Percentiles rank a stretch among this genome's conserved stretches.
phyloP scores from a whole-genome alignment of 306 rosid species.

The Erythrophleum fordii region DNA sequence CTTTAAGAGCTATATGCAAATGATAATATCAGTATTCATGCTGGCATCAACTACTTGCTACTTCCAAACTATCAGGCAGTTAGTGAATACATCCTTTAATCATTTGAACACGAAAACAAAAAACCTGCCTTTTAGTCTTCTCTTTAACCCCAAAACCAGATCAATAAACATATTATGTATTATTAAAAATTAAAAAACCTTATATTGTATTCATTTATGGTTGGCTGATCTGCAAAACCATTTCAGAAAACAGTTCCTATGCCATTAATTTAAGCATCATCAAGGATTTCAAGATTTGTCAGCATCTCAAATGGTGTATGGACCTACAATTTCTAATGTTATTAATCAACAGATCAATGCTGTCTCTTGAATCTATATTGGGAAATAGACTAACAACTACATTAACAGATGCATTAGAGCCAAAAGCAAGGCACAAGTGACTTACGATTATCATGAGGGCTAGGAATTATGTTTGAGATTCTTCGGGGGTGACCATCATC shows the following conservation, averaged over 20 bases:
- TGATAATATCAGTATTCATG: background rate
- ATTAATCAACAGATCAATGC: background rate
- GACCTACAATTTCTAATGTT: constrained; percentile 11
- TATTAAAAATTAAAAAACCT: background rate
- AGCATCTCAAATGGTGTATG: constrained; percentile 4
- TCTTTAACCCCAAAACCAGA: background rate
- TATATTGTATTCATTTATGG: background rate
- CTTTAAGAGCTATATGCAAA: background rate
- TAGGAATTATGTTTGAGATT: constrained; percentile 54
- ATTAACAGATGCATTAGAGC: constrained; percentile 23
- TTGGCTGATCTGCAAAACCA: constrained; percentile 19
- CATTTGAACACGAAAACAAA: constrained; percentile 8
- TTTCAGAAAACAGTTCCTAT: constrained; percentile 17
- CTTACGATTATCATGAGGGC: constrained; percentile 51
- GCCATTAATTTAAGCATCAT: constrained; percentile 20
- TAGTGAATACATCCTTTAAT: constrained; percentile 1
- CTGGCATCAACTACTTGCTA: constrained; percentile 17
- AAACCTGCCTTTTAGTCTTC: constrained; percentile 1
- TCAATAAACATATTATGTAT: constrained; percentile 23
- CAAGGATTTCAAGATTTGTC: constrained; percentile 25
- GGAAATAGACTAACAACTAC: constrained; percentile 18
- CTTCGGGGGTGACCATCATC: constrained; percentile 43
- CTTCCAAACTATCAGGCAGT: background rate
- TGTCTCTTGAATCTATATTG: constrained; percentile 12
- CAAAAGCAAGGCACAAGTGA: constrained; percentile 28